Base-by-base conservation (phyloP, 805 yeast species). In the Schwanniomyces vanrijiae region DNA sequence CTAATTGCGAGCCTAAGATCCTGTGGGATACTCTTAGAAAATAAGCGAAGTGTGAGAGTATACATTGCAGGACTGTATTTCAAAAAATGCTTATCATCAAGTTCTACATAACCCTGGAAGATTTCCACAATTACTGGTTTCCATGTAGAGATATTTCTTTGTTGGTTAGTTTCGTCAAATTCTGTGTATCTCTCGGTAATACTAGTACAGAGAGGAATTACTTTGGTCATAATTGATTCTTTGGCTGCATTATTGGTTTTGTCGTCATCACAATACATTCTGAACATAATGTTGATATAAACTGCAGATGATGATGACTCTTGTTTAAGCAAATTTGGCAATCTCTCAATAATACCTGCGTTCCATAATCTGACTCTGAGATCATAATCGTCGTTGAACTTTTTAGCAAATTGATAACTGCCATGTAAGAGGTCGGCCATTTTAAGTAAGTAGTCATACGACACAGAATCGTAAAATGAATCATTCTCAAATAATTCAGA, bases 241-340 rank as follows among this genome's bases (percentile, higher is more conserved):
- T 83, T 80, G 48, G 77, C 73, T 49, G 69, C 75, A 37, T 58
- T 63, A 25, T 69, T 69, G 4, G 78, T 73, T 60, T 82, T 82
- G 22, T 71, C 76, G 13, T 75, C 73, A 59, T 86, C 90, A 50
- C 86, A 80, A 64, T 89, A 90, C 59, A 92, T 71, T 57, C 86
- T 78, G 75, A 92, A 88, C 74, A 88, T 75, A 40, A 91, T 78
- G 56, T 85, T 83, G 52, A 92, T 83, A 62, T 84, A 87, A 1
- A 90, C 96, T 1, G 96, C 92, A 1, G 96, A 85, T 0, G 97
- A 83, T 29, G 90, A 82, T 0, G 96, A 84, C 65, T 95, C 99
- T 66, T 95, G 99, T 57, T 88, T 88, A 56, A 91, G 71, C 56
- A 94, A 70, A 57, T 94, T 95, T 18, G 99, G 99, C 46, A 92